Base-by-base conservation (phyloP, 2,329 filamentous ascomycete species). In the Thelonectria olida region DNA sequence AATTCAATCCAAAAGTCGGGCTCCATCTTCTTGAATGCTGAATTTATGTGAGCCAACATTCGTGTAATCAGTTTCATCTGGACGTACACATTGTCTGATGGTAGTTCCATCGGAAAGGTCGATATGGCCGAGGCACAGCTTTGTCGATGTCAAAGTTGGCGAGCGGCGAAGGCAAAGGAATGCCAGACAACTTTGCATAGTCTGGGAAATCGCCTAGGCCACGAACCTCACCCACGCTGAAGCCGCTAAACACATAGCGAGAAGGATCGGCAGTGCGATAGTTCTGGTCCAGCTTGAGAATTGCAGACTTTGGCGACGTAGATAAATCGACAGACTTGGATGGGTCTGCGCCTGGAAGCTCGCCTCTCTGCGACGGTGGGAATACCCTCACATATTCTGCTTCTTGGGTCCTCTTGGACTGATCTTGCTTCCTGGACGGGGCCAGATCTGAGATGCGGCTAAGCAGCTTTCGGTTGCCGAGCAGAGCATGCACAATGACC, bases 1-100 rank as follows among this genome's bases (percentile, higher is more conserved):
- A 97, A 83, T 76, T 97, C 93, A n/a, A 97, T 81, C 93, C 93
- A 97, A 86, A 90, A 97, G 73, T 96, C 89, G 0, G 88, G 80
- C 63, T 97, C 91, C 75, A 96, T 79, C 68, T 92, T 96, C 42
- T 85, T 89, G 8, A 95, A 80, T 2, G 92, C 92, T 96, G 3
- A 23, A 1, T 3, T 2, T 0, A 1, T 2, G 15, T 36, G 45
- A 82, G 89, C 69, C 2, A 28, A 3, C 7, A 15, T 2, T 13
- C 31, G 4, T 13, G 31, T 1, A 27, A 1, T 31, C 5, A 22
- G 34, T 1, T 28, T 9, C 7, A 15, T 15, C 1, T 1, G 3
- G 6, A 63, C 70, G 51, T 85, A 95, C 92, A 92, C 93, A 97
- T 96, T 0, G 92, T 96, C 73, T 97, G 93, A 73, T 96, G 92